These are phyloP conservation scores for Nissolia schottii DNA, from an alignment of 306 rosid species.

Conservation along the genomic window DNA sequence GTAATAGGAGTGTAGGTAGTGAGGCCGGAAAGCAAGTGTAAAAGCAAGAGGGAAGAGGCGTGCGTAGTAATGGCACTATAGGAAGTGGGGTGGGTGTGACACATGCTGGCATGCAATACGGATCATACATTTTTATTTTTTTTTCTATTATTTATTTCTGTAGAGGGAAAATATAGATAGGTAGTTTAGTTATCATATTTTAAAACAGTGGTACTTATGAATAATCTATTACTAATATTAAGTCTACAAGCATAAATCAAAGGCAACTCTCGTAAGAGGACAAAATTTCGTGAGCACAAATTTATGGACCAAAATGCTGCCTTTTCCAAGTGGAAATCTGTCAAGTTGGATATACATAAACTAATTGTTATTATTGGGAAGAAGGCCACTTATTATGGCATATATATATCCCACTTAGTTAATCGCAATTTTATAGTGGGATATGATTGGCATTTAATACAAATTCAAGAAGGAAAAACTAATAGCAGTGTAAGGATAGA, in stretches of 20 bases:
- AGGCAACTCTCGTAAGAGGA: background rate
- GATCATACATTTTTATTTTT: background rate
- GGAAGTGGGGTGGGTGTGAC: slow-evolving; percentile 28
- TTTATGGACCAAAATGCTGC: background rate
- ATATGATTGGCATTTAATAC: slow-evolving; percentile 9
- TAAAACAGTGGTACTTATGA: too few species aligned
- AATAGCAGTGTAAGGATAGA: background rate
- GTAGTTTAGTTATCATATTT: background rate
- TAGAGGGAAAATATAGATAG: background rate
- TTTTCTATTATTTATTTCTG: background rate
- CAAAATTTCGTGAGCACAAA: background rate
- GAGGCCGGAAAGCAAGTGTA: slow-evolving; percentile 20
- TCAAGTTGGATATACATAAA: slow-evolving; percentile 14
- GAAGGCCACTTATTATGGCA: slow-evolving; percentile 24
- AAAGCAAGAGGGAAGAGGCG: slow-evolving; percentile 17
- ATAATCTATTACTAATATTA: background rate
- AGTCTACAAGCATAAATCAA: background rate
- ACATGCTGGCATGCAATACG: background rate
- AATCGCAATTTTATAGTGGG: background rate
- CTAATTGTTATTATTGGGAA: background rate
- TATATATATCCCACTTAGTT: slow-evolving; percentile 14
- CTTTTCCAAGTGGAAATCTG: slow-evolving; percentile 6
- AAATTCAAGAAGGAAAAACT: background rate
- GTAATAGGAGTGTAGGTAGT: background rate
- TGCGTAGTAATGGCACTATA: background rate